A percentile compares a stretch with the other conserved stretches of the same genome.
Conservation (phyloP, 495 filamentous ascomycete genomes). For the Clohesyomyces aquaticus region DNA sequence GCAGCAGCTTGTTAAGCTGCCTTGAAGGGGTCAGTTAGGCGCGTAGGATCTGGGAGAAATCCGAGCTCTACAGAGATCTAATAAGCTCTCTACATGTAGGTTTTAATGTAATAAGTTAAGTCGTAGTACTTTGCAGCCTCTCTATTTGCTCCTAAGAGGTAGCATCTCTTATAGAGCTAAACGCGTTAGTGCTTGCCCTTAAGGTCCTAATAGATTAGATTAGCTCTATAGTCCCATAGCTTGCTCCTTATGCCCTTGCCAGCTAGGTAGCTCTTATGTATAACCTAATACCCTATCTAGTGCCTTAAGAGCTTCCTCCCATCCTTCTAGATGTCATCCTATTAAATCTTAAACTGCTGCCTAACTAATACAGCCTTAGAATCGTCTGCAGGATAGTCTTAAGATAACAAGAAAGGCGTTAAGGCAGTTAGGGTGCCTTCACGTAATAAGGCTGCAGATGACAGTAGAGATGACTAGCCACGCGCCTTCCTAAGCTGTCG, state of each 20-base stretch:
- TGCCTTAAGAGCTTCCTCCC: not conserved
- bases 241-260: not conserved
- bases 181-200: not conserved
- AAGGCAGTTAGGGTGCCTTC: no score
- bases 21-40: not conserved
- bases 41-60: not conserved
- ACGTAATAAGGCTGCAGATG: no score
- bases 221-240: not conserved
- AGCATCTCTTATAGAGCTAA: not conserved
- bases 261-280: not conserved
- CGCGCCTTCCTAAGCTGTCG: no score
- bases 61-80: not conserved
- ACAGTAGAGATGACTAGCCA: no score
- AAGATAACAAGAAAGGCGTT: no score
- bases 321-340: constrained; percentile 1
- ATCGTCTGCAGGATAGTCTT: not conserved
- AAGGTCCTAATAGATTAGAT: constrained; percentile 1
- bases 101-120: constrained; percentile 2
- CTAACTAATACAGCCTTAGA: not conserved
- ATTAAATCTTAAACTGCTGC: not conserved
- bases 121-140: not conserved
- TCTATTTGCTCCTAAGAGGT: not conserved
- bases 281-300: not conserved
- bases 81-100: not conserved
- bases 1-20: no score